Base-by-base conservation (phyloP, 805 yeast species). In the Sugiyamaella mastotermitis region DNA sequence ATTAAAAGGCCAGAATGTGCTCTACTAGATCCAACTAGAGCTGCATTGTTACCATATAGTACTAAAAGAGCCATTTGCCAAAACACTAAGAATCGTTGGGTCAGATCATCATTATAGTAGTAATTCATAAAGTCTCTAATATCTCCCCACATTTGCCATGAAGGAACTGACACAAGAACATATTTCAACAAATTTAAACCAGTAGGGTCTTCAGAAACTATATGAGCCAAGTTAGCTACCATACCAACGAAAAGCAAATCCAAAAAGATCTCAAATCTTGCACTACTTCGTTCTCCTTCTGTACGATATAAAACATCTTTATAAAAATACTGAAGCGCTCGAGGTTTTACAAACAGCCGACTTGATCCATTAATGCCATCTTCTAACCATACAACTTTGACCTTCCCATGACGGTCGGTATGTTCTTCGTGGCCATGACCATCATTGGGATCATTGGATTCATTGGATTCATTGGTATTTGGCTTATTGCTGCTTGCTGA, bases 81-180 rank as follows among this genome's bases (percentile, higher is more conserved):
- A 14, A 76, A 44, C 13, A 77, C 66, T 50, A 68, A 72, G 0
- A 61, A 6, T 38, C 69, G 67, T 51, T 79, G 84, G 3, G 72
- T 50, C 35, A 78, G 54, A 55, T 79, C 83, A 48, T 76, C 79
- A 41, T 63, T 74, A 52, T 70, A 78, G 56, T 75, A 78, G 50
- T 74, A 76, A 55, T 78, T 76, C 68, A 76, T 74, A 48, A 77
- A 67, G 41, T 76, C 82, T 49, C 75, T 73, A 41, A 78, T 61
- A 49, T 77, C 83, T n/a, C 68, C 55, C 83, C 84, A 78, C 16
- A 78, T 72, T 15, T 68, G 69, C 74, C 76, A 79, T n/a, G 76
- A 68, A 0, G 81, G 82, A 14, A 72, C 35, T 40, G 76, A 78
- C 2, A 75, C 52, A 29, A 78, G 48, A 4, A 74, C 37, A 50